Conservation (phyloP, 2,329 filamentous ascomycete species). For the Fusarium sp. region DNA sequence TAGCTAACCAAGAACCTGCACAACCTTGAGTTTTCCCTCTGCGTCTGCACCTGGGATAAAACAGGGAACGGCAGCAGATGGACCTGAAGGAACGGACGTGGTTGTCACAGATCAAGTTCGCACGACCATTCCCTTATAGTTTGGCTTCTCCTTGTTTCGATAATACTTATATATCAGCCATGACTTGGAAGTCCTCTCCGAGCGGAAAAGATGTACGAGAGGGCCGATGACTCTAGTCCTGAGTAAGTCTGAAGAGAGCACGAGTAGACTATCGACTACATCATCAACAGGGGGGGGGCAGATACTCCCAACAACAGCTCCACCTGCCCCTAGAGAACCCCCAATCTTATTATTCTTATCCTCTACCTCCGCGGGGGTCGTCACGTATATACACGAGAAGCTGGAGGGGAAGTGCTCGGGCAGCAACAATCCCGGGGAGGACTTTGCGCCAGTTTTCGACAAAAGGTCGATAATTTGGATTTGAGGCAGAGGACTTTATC, state of each 20-base stretch:
- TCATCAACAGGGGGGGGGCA: not conserved
- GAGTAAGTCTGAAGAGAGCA: not conserved
- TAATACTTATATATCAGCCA: not conserved
- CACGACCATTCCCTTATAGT: not conserved
- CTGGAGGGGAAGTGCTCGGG: not conserved
- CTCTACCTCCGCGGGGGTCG: not conserved
- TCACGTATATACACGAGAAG: not conserved
- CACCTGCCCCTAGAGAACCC: not conserved
- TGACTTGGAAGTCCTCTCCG: not conserved
- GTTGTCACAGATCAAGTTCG: not conserved
- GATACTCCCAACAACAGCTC: not conserved
- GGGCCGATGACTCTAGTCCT: not conserved
- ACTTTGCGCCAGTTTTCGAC: not conserved
- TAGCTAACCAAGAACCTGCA: not conserved
- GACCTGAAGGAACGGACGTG: not conserved
- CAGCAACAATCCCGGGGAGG: not conserved
- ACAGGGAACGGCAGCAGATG: not conserved
- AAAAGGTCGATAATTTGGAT: not conserved
- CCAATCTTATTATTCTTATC: rapidly evolving
- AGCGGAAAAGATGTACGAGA: not conserved
- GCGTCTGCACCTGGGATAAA: not conserved
- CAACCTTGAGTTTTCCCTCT: not conserved
- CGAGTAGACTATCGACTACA: not conserved
- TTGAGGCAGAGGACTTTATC: not conserved
- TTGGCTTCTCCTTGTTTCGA: not conserved